Evolutionary conservation across 192 early-diverging fungal species (phyloP).

Genomic region (Anaeromyces robustus): DNA sequence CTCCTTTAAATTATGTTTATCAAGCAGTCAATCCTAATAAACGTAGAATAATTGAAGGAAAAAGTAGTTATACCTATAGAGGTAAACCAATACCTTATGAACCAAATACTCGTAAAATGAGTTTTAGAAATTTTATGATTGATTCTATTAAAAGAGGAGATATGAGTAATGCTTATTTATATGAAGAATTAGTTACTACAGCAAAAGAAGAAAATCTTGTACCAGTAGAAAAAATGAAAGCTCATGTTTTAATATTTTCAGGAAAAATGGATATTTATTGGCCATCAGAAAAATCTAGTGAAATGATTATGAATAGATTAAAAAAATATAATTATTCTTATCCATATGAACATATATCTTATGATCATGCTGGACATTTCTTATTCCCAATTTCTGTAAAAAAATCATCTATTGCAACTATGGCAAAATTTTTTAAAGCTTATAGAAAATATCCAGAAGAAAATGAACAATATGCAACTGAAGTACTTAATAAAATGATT

Average conservation of each 20-base stretch:
- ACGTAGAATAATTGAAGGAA: neutral
- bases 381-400: neutral
- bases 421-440: neutral
- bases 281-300: neutral
- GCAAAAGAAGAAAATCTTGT: neutral
- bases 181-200: neutral
- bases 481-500: neutral
- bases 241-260: neutral
- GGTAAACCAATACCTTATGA: neutral
- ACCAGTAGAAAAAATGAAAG: neutral
- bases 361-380: neutral
- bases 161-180: neutral
- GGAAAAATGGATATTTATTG: neutral
- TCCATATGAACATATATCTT: neutral
- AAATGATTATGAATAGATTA: neutral
- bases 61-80: neutral
- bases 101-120: neutral
- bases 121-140: neutral
- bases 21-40: neutral
- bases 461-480: neutral
- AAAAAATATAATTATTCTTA: neutral
- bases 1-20: neutral
- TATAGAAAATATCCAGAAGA: neutral
- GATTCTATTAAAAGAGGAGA: neutral
- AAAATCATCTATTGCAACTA: too few species aligned